phyloP scores from a whole-genome alignment of 1,139 yeast species.

The Geotrichum carabidarum region DNA sequence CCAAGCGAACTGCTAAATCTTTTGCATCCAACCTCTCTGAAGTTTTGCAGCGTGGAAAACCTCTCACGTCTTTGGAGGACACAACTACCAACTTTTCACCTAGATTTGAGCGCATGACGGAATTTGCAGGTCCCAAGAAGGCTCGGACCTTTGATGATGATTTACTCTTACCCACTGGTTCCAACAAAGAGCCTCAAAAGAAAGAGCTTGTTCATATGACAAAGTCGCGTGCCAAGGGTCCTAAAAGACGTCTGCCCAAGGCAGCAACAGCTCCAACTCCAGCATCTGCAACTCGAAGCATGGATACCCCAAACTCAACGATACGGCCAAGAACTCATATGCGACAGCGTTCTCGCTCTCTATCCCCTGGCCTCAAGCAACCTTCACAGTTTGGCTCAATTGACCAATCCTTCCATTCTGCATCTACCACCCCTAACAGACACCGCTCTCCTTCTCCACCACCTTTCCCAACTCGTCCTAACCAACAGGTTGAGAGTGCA shows the following conservation, averaged over 20 bases:
- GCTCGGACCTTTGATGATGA: slow-evolving; percentile 18
- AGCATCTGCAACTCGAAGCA: neutral
- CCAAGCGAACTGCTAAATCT: slow-evolving; percentile 17
- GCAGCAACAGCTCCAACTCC: slow-evolving; percentile 7
- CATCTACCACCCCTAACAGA: neutral
- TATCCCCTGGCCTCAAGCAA: slow-evolving; percentile 3
- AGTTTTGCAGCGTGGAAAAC: slow-evolving; percentile 19
- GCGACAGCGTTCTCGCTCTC: slow-evolving; percentile 12
- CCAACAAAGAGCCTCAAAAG: slow-evolving; percentile 4
- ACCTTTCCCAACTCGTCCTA: neutral
- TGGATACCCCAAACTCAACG: neutral
- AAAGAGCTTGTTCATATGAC: slow-evolving; percentile 51
- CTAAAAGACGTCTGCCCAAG: slow-evolving; percentile 63
- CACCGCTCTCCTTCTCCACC: slow-evolving; percentile 2
- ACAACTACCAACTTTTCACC: slow-evolving; percentile 19
- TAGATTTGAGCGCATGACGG: slow-evolving; percentile 18
- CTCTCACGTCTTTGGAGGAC: slow-evolving; percentile 14
- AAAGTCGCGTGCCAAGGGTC: slow-evolving; percentile 66
- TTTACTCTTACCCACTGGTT: slow-evolving; percentile 2
- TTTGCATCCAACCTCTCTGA: slow-evolving; percentile 20
- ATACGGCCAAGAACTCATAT: neutral
- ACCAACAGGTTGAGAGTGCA: neutral
- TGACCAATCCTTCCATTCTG: neutral
- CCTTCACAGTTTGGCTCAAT: neutral
- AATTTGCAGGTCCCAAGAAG: slow-evolving; percentile 16